These are phyloP conservation scores for Metroxylon sagu DNA, from an alignment of 176 grass and related monocot genomes.

Conservation along the genomic window DNA sequence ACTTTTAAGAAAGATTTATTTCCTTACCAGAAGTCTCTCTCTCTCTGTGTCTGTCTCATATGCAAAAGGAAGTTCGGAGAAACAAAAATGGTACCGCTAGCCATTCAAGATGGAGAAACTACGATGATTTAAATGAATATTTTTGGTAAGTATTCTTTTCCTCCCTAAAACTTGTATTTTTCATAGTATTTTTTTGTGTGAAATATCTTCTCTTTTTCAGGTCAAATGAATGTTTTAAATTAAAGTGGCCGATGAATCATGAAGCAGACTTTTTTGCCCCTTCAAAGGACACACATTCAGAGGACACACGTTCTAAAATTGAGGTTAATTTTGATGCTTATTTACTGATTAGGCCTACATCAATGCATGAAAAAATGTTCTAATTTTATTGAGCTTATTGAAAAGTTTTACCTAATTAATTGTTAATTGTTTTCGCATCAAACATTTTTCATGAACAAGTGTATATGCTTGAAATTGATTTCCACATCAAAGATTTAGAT, in stretches of 20 bases:
- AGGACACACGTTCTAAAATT: not conserved
- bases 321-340: slow-evolving; percentile 24
- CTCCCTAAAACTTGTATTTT: slow-evolving; percentile 8
- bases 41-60: slow-evolving; percentile 25
- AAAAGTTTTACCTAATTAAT: too few relatives aligned
- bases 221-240: slow-evolving; percentile 74
- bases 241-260: slow-evolving; percentile 48
- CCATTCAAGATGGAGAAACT: slow-evolving; percentile 97
- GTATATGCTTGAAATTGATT: too few relatives aligned
- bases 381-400: too few relatives aligned
- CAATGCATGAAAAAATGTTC: too few relatives aligned
- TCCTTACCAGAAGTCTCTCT: not conserved
- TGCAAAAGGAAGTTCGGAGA: slow-evolving; percentile 61
- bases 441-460: too few relatives aligned
- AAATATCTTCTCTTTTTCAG: slow-evolving; percentile 32
- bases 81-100: slow-evolving; percentile 59
- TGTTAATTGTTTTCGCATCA: too few relatives aligned
- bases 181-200: not conserved
- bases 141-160: slow-evolving; percentile 60
- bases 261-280: slow-evolving; percentile 44
- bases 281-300: not conserved
- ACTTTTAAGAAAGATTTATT: slow-evolving; percentile 3
- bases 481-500: too few relatives aligned
- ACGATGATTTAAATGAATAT: slow-evolving; percentile 94
- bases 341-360: too few relatives aligned